These are phyloP conservation scores for Setaria italica DNA, from an alignment of 202 grass and related monocot species.

Conservation along the genomic window DNA sequence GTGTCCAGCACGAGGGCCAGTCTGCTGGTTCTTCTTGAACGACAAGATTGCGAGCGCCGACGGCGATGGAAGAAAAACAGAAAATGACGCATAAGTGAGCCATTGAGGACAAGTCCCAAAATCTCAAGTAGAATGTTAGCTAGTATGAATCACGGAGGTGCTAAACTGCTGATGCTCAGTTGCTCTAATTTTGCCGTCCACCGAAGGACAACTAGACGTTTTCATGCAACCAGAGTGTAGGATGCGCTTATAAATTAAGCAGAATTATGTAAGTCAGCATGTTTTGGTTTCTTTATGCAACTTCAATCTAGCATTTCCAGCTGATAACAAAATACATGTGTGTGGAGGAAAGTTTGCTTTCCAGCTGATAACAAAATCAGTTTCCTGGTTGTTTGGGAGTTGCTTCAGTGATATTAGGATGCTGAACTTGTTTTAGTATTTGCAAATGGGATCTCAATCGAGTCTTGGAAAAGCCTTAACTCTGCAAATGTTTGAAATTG, in stretches of 20 bases:
- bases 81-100: neutral
- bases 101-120: neutral
- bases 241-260: neutral
- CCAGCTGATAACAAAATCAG: too few species aligned
- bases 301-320: neutral
- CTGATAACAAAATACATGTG: too few species aligned
- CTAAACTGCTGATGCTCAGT: neutral
- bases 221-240: neutral
- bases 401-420: too few species aligned
- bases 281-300: neutral
- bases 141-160: neutral
- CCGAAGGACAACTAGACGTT: neutral
- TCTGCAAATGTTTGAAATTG: too few species aligned
- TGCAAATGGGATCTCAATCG: too few species aligned
- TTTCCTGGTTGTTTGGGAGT: too few species aligned
- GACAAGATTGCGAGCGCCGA: neutral
- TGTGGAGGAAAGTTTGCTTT: too few species aligned
- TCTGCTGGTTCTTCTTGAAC: constrained; percentile 25
- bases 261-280: neutral
- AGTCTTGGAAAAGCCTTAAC: too few species aligned
- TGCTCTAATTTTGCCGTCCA: neutral
- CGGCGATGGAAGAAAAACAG: neutral
- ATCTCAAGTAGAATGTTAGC: too few species aligned
- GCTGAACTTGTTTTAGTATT: too few species aligned
- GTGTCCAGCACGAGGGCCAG: too few species aligned